Conservation (phyloP, 2,329 filamentous ascomycete species). For the Pezicula carpinea region DNA sequence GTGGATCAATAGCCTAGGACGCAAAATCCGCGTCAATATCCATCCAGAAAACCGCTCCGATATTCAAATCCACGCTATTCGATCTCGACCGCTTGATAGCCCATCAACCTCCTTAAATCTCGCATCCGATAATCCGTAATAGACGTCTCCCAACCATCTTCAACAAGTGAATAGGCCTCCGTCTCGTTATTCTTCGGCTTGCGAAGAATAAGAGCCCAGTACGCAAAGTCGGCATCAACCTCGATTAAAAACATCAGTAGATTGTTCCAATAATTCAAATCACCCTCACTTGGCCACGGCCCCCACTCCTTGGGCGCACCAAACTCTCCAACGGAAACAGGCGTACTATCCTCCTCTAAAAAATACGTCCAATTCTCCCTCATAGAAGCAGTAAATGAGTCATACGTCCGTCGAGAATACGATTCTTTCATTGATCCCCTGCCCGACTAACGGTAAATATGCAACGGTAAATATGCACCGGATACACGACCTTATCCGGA, state of each 20-base stretch:
- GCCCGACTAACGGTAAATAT: conserved; percentile 67
- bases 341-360: conserved; percentile 48
- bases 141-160: conserved; percentile 60
- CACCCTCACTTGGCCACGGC: conserved; percentile 45
- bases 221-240: conserved; percentile 61
- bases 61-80: too few relatives aligned
- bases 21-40: too few relatives aligned
- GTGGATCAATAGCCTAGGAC: too few relatives aligned
- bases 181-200: conserved; percentile 53
- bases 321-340: conserved; percentile 67
- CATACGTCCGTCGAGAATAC: conserved; percentile 56
- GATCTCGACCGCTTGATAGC: too few relatives aligned
- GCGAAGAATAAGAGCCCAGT: conserved; percentile 65
- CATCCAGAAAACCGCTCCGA: too few relatives aligned
- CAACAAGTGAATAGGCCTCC: conserved; percentile 58
- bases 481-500: conserved; percentile 58
- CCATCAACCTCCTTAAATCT: conserved; percentile 53
- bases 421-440: conserved; percentile 59
- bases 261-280: conserved; percentile 62
- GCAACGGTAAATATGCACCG: conserved; percentile 65
- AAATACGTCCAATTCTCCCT: conserved; percentile 62
- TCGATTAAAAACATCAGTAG: conserved; percentile 53
- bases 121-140: conserved; percentile 59
- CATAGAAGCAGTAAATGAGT: conserved; percentile 60
- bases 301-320: conserved; percentile 42